Conservation (phyloP, 2,329 filamentous ascomycete genomes). For the Diaporthe velutina region DNA sequence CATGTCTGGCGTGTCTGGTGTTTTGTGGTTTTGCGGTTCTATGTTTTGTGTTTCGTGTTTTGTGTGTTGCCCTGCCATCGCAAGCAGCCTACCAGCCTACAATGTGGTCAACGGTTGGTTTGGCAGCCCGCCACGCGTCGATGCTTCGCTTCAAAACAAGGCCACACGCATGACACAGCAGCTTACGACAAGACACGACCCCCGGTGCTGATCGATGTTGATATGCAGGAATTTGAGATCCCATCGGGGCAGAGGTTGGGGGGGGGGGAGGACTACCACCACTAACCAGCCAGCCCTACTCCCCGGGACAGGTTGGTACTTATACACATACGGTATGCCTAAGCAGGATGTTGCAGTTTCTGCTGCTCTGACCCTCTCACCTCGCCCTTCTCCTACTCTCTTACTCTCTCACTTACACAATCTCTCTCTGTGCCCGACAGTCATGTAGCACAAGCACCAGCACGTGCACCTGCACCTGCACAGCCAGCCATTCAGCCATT, state of each 20-base stretch:
- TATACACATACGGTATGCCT: too few species aligned
- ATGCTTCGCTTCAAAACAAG: background rate
- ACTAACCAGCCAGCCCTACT: too few species aligned
- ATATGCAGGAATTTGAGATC: background rate
- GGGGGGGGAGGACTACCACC: too few species aligned
- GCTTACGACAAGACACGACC: background rate
- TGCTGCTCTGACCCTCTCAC: background rate
- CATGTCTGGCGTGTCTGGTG: background rate
- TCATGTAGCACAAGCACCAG: background rate
- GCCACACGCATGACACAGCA: conserved; percentile 1
- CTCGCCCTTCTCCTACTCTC: background rate
- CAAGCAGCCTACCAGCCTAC: background rate
- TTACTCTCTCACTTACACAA: too few species aligned
- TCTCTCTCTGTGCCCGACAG: too few species aligned
- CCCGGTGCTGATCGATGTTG: conserved; percentile 5
- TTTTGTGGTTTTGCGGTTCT: background rate
- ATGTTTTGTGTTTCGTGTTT: conserved; percentile 2
- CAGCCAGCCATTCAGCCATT: background rate
- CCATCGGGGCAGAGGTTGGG: background rate
- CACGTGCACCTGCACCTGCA: background rate
- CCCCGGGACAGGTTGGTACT: too few species aligned
- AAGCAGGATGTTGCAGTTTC: background rate
- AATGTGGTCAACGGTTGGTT: background rate
- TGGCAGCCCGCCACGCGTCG: conserved; percentile 9
- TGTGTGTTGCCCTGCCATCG: background rate